A percentile compares a stretch with the other conserved stretches of the same genome.
These are phyloP conservation scores for Talaromyces wortmannii DNA, from an alignment of 495 filamentous ascomycete species.

Conservation along the genomic window DNA sequence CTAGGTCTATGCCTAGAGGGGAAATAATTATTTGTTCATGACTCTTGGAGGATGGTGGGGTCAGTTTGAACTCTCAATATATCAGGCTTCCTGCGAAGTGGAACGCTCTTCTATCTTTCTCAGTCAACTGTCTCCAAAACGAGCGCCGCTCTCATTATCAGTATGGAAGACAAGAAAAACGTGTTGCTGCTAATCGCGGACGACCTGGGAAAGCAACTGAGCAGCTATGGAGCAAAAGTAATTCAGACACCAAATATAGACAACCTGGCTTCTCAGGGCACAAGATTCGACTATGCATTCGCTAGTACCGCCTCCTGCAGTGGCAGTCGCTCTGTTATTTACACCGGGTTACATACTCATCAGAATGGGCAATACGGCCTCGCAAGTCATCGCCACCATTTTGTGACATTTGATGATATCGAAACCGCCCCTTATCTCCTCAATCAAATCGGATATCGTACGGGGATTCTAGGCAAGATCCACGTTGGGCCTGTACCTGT, in stretches of 20 bases:
- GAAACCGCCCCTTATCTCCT: conserved; percentile 32
- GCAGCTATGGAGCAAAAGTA: conserved; percentile 25
- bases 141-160: too few species aligned
- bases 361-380: conserved; percentile 39
- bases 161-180: conserved; percentile 12
- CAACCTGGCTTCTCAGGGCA: conserved; percentile 22
- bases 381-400: conserved; percentile 13
- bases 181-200: conserved; percentile 34
- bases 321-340: conserved; percentile 32
- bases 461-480: conserved; percentile 38
- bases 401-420: conserved; percentile 34
- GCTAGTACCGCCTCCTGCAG: conserved; percentile 36
- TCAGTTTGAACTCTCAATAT: too few species aligned
- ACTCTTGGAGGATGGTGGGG: too few species aligned
- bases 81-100: too few species aligned
- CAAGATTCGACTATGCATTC: conserved; percentile 27
- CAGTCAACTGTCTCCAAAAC: too few species aligned
- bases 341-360: conserved; percentile 38
- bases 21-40: too few species aligned
- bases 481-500: conserved; percentile 32
- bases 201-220: conserved; percentile 30
- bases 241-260: conserved; percentile 33
- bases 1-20: too few species aligned
- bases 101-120: too few species aligned
- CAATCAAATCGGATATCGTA: conserved; percentile 24